Conservation (phyloP, 306 rosid species). For the Psophocarpus tetragonolobus region DNA sequence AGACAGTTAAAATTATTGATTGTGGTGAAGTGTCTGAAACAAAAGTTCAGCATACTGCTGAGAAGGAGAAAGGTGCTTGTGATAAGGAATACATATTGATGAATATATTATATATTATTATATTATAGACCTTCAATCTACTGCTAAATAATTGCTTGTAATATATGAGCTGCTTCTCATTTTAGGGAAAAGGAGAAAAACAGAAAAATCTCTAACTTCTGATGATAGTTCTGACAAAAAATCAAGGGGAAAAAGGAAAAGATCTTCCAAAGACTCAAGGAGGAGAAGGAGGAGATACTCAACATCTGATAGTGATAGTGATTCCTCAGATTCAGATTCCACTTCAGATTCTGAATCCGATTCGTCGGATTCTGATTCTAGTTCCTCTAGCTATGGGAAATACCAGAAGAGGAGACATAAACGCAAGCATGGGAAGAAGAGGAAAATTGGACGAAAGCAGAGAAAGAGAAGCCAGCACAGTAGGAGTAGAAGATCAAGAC, state of each 20-base stretch:
- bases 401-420: constrained; percentile 62
- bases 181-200: constrained; percentile 70
- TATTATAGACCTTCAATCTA: constrained; percentile 7
- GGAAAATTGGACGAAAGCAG: constrained; percentile 53
- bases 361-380: constrained; percentile 67
- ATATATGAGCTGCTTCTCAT: constrained; percentile 22
- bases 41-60: constrained; percentile 43
- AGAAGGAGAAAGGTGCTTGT: constrained; percentile 75
- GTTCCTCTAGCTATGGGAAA: constrained; percentile 73
- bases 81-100: neutral
- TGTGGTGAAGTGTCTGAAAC: constrained; percentile 74
- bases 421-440: constrained; percentile 63
- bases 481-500: constrained; percentile 61
- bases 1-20: constrained; percentile 74
- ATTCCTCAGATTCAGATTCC: constrained; percentile 53
- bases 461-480: constrained; percentile 56
- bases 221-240: constrained; percentile 62
- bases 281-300: constrained; percentile 74
- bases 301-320: constrained; percentile 64
- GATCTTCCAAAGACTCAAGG: constrained; percentile 52
- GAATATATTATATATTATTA: constrained; percentile 10
- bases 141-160: constrained; percentile 1
- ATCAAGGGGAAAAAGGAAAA: constrained; percentile 55
- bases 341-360: constrained; percentile 60
- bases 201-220: constrained; percentile 53